These are phyloP conservation scores for Lupinus albus DNA, from an alignment of 306 rosid genomes.

Conservation along the genomic window DNA sequence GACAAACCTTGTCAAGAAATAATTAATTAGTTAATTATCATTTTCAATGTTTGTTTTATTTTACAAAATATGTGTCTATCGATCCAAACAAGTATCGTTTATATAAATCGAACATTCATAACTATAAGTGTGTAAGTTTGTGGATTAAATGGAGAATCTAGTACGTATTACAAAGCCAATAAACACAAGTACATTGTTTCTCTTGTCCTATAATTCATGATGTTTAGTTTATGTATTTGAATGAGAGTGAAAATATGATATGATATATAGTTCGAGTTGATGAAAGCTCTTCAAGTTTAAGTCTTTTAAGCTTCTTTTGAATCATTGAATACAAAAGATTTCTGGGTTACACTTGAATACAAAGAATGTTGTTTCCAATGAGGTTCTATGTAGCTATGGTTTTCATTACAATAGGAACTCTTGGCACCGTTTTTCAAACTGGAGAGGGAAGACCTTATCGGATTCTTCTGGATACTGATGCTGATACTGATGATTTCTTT, in stretches of 20 bases:
- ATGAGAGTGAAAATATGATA: neutral
- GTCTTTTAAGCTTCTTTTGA: slow-evolving; percentile 14
- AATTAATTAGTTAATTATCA: slow-evolving; percentile 2
- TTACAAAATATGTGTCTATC: too few relatives aligned
- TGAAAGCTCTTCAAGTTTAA: neutral
- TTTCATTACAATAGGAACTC: slow-evolving; percentile 39
- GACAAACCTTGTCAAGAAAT: too few relatives aligned
- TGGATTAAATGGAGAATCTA: too few relatives aligned
- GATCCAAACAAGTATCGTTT: too few relatives aligned
- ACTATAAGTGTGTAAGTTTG: too few relatives aligned
- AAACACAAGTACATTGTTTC: slow-evolving; percentile 38
- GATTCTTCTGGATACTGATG: slow-evolving; percentile 85
- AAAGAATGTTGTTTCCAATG: slow-evolving; percentile 54
- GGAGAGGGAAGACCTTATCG: slow-evolving; percentile 60
- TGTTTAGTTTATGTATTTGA: slow-evolving; percentile 19
- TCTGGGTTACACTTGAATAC: slow-evolving; percentile 21
- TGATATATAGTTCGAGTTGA: slow-evolving; percentile 12
- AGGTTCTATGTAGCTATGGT: slow-evolving; percentile 42
- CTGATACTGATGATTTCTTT: slow-evolving; percentile 85
- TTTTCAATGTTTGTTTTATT: neutral
- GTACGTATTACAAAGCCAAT: slow-evolving; percentile 19
- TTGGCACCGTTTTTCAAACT: slow-evolving; percentile 40
- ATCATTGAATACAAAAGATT: slow-evolving; percentile 31
- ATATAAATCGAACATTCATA: too few relatives aligned
- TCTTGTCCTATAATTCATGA: neutral